Evolutionary conservation across 1,284 basidiomycete genomes (phyloP).

Genomic region (Agaricales sp.): DNA sequence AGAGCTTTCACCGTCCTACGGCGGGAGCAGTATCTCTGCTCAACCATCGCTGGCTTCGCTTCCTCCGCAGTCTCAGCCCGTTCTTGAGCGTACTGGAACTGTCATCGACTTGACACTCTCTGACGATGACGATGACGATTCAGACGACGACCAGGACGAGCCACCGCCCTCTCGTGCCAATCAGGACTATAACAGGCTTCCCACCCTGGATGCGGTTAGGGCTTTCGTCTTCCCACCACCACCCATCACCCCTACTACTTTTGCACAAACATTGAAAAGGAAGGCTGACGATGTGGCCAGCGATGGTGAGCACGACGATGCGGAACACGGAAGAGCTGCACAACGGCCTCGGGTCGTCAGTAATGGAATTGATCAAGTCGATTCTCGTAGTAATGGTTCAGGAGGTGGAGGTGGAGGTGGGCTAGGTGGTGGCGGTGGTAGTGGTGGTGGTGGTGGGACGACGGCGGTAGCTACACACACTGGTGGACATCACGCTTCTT

Average conservation of each 20-base stretch:
- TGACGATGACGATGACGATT: conserved; percentile 57
- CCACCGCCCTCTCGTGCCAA: neutral
- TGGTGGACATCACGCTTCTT: neutral
- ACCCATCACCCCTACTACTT: neutral
- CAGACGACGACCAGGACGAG: conserved; percentile 2
- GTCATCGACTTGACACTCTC: conserved; percentile 70
- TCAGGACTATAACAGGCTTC: neutral
- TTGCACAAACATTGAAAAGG: neutral
- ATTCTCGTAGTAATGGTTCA: too few relatives aligned
- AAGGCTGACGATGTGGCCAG: neutral
- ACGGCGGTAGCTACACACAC: neutral
- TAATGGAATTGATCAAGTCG: too few relatives aligned
- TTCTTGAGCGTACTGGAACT: conserved; percentile 20
- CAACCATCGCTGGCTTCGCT: conserved; percentile 21
- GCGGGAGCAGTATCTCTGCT: conserved; percentile 29
- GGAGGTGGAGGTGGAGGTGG: neutral
- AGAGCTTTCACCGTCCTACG: conserved; percentile 54
- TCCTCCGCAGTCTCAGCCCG: conserved; percentile 14
- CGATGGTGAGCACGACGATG: neutral
- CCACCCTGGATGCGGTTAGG: neutral
- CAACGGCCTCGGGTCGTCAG: neutral
- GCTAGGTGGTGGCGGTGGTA: neutral
- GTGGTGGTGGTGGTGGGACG: neutral
- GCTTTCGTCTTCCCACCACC: neutral
- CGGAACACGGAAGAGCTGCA: neutral